Conservation (phyloP, 306 rosid genomes). For the Vigna trinervia region DNA sequence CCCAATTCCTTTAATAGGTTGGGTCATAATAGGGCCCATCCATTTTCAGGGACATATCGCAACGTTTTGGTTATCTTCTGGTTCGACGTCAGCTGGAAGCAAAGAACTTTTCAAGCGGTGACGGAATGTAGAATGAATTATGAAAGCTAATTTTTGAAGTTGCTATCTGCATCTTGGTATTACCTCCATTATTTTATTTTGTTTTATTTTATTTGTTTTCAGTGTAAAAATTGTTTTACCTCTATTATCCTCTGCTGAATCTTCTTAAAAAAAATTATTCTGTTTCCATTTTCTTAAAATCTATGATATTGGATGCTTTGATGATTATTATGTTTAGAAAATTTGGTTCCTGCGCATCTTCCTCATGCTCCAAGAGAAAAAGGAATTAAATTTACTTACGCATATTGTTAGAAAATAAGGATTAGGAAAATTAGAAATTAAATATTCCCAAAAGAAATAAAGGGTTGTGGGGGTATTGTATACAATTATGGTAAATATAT, state of each 20-base stretch:
- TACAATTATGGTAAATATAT: neutral
- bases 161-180: neutral
- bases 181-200: neutral
- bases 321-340: neutral
- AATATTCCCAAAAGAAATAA: neutral
- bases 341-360: neutral
- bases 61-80: neutral
- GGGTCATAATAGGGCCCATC: neutral
- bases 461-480: neutral
- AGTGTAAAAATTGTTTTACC: no score
- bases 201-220: neutral
- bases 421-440: neutral
- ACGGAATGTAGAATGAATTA: neutral
- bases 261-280: constrained; percentile 3
- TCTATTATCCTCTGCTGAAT: neutral
- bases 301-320: neutral
- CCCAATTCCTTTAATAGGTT: neutral
- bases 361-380: neutral
- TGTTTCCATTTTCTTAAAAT: neutral
- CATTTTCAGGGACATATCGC: neutral
- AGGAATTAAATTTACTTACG: neutral
- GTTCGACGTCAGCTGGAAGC: neutral
- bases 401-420: neutral
- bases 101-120: neutral
- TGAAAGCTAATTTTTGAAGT: neutral